Percentiles rank a stretch among this genome's conserved stretches.
Evolutionary conservation across 192 early-diverging fungal genomes (phyloP).

Genomic region (Coemansia javaensis): DNA sequence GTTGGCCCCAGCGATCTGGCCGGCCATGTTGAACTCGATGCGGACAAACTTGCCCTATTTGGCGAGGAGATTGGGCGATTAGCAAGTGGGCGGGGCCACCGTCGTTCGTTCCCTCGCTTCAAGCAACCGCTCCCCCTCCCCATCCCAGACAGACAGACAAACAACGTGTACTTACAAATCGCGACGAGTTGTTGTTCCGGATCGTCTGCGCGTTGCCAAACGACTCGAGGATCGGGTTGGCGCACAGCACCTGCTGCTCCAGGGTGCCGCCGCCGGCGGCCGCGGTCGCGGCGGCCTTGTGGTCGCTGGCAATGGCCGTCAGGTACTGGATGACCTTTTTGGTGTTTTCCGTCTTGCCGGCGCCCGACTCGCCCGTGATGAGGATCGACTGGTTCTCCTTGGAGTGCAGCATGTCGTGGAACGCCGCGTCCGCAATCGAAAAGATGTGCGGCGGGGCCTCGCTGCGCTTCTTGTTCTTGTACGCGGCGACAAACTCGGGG

Average conservation of each 20-base stretch:
- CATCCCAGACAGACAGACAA: neutral
- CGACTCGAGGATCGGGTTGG: slow-evolving; percentile 95
- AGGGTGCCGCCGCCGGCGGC: slow-evolving; percentile 54
- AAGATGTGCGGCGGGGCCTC: slow-evolving; percentile 88
- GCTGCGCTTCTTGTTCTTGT: slow-evolving; percentile 65
- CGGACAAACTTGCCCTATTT: slow-evolving; percentile 91
- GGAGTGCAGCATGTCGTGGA: slow-evolving; percentile 90
- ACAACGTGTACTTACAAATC: slow-evolving; percentile 61
- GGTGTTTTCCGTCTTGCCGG: slow-evolving; percentile 99
- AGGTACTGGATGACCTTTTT: slow-evolving; percentile 99
- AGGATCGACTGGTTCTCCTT: slow-evolving; percentile 96
- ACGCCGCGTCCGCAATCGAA: slow-evolving; percentile 87
- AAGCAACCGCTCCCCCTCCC: no score
- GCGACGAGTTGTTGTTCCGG: slow-evolving; percentile 97
- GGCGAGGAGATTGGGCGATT: no score
- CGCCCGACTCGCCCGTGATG: slow-evolving; percentile 99
- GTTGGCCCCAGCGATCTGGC: slow-evolving; percentile 90
- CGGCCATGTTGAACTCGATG: slow-evolving; percentile 86
- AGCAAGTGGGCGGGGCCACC: no score
- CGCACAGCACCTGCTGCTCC: slow-evolving; percentile 90
- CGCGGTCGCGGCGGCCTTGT: slow-evolving; percentile 20
- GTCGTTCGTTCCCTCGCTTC: no score
- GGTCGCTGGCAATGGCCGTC: slow-evolving; percentile 77
- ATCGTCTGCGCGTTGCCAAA: slow-evolving; percentile 99
- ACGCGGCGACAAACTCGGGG: slow-evolving; percentile 58